Evolutionary conservation across 169 alveolate species (phyloP).

Genomic region (Besnoitia besnoiti): DNA sequence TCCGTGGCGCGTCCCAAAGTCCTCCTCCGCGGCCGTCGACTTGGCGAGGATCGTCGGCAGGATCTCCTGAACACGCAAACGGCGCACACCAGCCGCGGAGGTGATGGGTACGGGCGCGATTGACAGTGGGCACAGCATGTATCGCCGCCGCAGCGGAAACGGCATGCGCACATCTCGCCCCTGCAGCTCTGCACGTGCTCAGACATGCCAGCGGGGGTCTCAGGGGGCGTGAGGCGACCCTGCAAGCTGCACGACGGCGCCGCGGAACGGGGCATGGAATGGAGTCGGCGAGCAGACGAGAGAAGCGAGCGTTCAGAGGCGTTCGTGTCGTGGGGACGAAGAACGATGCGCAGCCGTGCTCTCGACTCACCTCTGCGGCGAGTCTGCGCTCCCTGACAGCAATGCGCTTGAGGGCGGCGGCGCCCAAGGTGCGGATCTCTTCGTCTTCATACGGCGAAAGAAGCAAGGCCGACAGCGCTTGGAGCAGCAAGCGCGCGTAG

Average conservation of each 20-base stretch:
- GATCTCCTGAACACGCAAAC: not conserved
- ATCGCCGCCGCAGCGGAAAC: no score
- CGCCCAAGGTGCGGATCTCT: slow-evolving; percentile 44
- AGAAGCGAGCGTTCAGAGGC: not conserved
- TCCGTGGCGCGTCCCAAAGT: slow-evolving; percentile 17
- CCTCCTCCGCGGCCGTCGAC: not conserved
- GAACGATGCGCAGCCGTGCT: not conserved
- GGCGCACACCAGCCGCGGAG: not conserved
- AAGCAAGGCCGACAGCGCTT: slow-evolving; percentile 42
- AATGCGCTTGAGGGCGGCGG: slow-evolving; percentile 31
- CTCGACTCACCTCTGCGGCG: not conserved
- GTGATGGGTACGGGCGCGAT: no score
- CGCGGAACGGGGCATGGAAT: no score
- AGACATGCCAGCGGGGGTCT: no score
- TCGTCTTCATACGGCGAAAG: slow-evolving; percentile 42
- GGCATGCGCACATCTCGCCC: no score
- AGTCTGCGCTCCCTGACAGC: not conserved
- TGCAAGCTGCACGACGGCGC: no score
- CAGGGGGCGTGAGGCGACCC: no score
- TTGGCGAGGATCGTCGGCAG: not conserved
- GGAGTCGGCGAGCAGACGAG: no score
- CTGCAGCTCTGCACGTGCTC: no score
- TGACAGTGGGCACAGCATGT: no score
- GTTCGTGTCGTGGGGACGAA: not conserved
- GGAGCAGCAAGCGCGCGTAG: not conserved